A percentile compares a stretch with the other conserved stretches of the same genome.
These are phyloP conservation scores for Laguncularia racemosa DNA, from an alignment of 345 rosid species.

Conservation along the genomic window DNA sequence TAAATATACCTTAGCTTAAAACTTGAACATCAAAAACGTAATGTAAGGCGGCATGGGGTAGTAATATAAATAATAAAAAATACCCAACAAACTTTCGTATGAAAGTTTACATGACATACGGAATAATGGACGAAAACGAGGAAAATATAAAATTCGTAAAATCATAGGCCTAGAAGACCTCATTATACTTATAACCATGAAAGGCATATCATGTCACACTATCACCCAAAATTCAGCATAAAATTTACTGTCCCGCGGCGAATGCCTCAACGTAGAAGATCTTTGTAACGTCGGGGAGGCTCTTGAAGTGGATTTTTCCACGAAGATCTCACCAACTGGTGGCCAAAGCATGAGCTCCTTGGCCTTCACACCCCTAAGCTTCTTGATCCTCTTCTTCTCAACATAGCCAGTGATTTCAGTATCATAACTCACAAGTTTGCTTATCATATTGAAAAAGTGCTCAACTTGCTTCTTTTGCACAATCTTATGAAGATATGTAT, in stretches of 20 bases:
- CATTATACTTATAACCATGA: neutral
- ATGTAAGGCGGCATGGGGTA: too few relatives aligned
- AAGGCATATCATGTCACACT: neutral
- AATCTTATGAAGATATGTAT: too few relatives aligned
- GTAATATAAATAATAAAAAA: too few relatives aligned
- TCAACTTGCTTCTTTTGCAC: constrained; percentile 43
- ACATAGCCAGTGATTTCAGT: constrained; percentile 31
- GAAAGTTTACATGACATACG: too few relatives aligned
- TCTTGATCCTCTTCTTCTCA: constrained; percentile 30
- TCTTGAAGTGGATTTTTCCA: constrained; percentile 53
- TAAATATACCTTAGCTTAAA: too few relatives aligned
- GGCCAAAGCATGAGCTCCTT: constrained; percentile 53
- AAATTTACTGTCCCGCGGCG: constrained; percentile 33
- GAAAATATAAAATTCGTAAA: too few relatives aligned
- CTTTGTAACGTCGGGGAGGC: constrained; percentile 44
- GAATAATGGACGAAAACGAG: too few relatives aligned
- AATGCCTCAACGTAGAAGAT: constrained; percentile 52
- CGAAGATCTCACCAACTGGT: constrained; percentile 28
- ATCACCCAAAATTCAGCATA: neutral
- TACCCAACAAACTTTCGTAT: too few relatives aligned
- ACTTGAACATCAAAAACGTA: too few relatives aligned
- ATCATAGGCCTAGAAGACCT: too few relatives aligned
- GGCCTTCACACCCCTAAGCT: constrained; percentile 55
- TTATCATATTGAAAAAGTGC: constrained; percentile 38
- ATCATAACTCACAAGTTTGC: constrained; percentile 43